A percentile compares a stretch with the other conserved stretches of the same genome.
Conservation (phyloP, 208 protist genomes). For the Jaenimonas drosophilae region DNA sequence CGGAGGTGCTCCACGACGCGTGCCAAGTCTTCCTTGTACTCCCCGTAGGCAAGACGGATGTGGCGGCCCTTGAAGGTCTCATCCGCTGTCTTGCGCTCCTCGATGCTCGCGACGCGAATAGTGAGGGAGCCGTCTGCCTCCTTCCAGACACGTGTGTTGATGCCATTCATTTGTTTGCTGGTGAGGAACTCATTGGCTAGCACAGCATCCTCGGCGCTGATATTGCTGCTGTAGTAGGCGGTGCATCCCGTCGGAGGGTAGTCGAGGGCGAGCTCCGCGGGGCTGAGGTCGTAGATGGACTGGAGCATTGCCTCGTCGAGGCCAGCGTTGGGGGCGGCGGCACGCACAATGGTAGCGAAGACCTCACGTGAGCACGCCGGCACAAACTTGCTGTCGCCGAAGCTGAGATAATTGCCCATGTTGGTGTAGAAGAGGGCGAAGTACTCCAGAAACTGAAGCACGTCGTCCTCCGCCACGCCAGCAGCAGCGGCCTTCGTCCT, state of each 20-base stretch:
- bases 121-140: constrained; percentile 21
- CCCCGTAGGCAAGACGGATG: constrained; percentile 71
- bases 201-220: constrained; percentile 63
- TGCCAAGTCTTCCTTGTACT: constrained; percentile 53
- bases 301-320: constrained; percentile 26
- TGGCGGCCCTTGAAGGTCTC: constrained; percentile 29
- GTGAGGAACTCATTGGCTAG: constrained; percentile 72
- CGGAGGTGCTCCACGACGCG: constrained; percentile 45
- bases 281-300: constrained; percentile 48
- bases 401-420: constrained; percentile 91
- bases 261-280: constrained; percentile 38
- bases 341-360: constrained; percentile 40
- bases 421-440: constrained; percentile 77
- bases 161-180: constrained; percentile 27
- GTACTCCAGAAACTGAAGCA: constrained; percentile 63
- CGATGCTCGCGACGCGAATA: constrained; percentile 39
- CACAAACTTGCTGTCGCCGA: constrained; percentile 92
- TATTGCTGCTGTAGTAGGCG: constrained; percentile 73
- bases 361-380: constrained; percentile 37
- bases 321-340: constrained; percentile 3
- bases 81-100: constrained; percentile 19
- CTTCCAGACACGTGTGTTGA: constrained; percentile 85
- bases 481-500: constrained; percentile 9
- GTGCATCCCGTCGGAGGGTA: constrained; percentile 65
- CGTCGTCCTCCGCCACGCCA: constrained; percentile 28